phyloP scores from a whole-genome alignment of 202 grass and related monocot species.

The Setaria italica region DNA sequence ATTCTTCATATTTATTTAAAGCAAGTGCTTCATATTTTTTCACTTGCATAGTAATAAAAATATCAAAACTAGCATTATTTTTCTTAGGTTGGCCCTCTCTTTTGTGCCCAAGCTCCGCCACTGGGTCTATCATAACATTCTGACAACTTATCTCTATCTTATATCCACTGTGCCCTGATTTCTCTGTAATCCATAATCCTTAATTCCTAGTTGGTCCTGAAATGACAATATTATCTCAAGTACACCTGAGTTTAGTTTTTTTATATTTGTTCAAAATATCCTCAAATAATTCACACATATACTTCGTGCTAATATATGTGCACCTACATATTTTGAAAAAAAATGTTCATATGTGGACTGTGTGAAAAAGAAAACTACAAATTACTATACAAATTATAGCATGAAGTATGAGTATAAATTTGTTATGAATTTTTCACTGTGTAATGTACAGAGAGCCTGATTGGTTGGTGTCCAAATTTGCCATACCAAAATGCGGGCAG shows the following conservation, averaged over 20 bases:
- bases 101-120: not conserved
- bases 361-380: not conserved
- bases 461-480: too few species aligned
- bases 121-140: not conserved
- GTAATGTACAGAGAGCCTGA: not conserved
- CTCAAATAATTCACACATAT: not conserved
- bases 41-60: not conserved
- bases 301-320: not conserved
- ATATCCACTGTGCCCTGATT: constrained; percentile 3
- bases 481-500: too few species aligned
- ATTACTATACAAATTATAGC: not conserved
- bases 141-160: constrained; percentile 1
- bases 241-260: not conserved
- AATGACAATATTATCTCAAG: constrained; percentile 10
- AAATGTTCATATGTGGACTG: not conserved
- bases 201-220: constrained; percentile 15
- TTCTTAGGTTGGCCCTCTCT: not conserved
- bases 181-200: constrained; percentile 21
- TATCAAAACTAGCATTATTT: not conserved
- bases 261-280: not conserved
- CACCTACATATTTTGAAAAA: not conserved
- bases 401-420: not conserved
- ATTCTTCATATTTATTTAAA: not conserved
- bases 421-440: not conserved
- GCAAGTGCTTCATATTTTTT: not conserved